Conservation (phyloP, 257 asterid genomes). For the Salvia splendens region DNA sequence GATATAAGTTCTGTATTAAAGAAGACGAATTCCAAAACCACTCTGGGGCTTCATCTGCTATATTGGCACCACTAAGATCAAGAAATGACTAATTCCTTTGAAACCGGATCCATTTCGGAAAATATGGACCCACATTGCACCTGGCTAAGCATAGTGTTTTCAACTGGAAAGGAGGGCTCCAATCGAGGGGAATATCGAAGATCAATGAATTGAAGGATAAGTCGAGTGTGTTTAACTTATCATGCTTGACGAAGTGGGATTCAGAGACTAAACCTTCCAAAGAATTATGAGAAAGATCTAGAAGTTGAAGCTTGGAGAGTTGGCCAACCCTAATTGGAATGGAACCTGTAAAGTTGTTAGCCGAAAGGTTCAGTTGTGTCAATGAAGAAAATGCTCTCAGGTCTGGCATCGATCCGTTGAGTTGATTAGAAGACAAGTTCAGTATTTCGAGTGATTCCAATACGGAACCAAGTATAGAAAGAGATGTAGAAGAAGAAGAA, state of each 20-base stretch:
- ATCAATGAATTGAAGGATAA: conserved; percentile 36
- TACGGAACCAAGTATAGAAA: neutral
- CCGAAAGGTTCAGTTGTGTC: neutral
- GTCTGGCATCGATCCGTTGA: neutral
- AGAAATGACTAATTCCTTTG: conserved; percentile 25
- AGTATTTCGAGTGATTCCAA: neutral
- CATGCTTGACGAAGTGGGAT: conserved; percentile 31
- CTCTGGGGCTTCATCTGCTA: conserved; percentile 39
- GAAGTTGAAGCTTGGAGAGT: neutral
- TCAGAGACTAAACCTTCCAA: conserved; percentile 34
- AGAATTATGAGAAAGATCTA: conserved; percentile 3
- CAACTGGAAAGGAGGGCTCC: conserved; percentile 43
- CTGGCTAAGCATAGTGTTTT: conserved; percentile 20
- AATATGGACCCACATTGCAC: conserved; percentile 37
- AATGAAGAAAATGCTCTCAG: neutral
- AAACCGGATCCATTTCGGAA: conserved; percentile 45
- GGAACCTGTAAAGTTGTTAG: neutral
- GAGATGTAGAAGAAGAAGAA: conserved; percentile 1
- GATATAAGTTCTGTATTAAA: neutral
- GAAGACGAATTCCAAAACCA: conserved; percentile 33
- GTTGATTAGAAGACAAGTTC: neutral
- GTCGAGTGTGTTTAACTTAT: conserved; percentile 27
- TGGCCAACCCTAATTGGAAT: neutral
- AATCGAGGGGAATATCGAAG: conserved; percentile 23
- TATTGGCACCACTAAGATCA: conserved; percentile 32